Evolutionary conservation across 305 asterid species (phyloP).

Genomic region (Solanum chacoense): DNA sequence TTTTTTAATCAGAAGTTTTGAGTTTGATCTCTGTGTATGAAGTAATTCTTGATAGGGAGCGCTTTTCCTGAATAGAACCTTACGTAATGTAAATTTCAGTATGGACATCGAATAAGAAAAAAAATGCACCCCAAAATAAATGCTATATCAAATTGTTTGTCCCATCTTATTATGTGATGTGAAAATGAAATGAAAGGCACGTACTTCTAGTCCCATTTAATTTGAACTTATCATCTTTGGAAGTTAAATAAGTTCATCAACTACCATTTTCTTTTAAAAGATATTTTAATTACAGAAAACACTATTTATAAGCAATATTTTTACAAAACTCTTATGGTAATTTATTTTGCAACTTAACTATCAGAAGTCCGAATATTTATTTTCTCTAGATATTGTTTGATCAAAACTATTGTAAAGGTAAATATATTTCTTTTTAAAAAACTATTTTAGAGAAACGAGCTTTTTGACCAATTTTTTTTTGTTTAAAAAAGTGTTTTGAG

Average conservation of each 20-base stretch:
- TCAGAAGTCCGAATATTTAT: neutral
- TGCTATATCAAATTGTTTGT: neutral
- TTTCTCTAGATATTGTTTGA: neutral
- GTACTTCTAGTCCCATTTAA: neutral
- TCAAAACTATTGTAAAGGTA: neutral
- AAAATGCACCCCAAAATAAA: neutral
- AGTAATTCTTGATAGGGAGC: too few species aligned
- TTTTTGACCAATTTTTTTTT: neutral
- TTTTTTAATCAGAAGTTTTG: fast-evolving
- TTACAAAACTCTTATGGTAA: neutral
- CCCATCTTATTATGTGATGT: neutral
- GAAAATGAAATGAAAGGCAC: neutral
- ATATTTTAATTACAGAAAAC: neutral
- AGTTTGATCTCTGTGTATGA: too few species aligned
- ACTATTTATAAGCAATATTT: neutral
- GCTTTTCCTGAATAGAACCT: fast-evolving
- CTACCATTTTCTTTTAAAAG: neutral
- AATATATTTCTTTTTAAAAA: neutral
- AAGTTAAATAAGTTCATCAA: neutral
- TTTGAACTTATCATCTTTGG: neutral
- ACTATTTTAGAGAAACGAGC: neutral
- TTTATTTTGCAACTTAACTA: neutral
- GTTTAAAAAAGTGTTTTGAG: neutral
- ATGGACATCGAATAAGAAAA: too few species aligned
- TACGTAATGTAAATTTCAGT: too few species aligned